Evolutionary conservation across 805 yeast genomes (phyloP), one percentile per base, ranked within the genome.

Genomic region (Saccharomycopsis lassenensis): DNA sequence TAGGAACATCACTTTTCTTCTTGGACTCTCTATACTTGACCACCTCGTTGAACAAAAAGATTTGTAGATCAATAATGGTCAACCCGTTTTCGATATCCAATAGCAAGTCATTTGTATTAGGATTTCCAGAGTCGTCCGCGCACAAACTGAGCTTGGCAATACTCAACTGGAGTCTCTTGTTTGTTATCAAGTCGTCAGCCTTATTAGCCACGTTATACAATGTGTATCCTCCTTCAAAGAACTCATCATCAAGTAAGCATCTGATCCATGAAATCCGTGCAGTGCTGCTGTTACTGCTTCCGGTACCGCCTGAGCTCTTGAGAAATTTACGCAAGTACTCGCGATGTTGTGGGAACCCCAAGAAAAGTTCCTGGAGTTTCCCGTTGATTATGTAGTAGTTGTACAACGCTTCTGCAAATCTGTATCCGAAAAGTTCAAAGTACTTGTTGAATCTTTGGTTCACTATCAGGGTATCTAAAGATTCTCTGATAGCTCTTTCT

Each of bases 231-330:
- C 86, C 89, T 1, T 55, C 49, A 4, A 35, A 45, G 50, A 65
- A 80, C 7, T 73, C 61, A 3, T 61, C 62, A 43, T 64, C 71
- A 22, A 71, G 52, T 10, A 84, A 53, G 39, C 77, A 69, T 38
- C 71, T 66, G 15, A 85, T 76, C 95, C 95, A 86, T 2, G 83
- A 67, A 33, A 82, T 67, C 27, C 65, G 57, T n/a, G n/a, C n/a
- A n/a, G n/a, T n/a, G n/a, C n/a, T n/a, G n/a, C n/a, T n/a, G n/a
- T n/a, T n/a, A n/a, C n/a, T n/a, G n/a, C n/a, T n/a, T 4, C 72
- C 64, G 24, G 71, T 69, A 38, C 63, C 61, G 2, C 56, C 48
- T 19, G 59, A 52, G 35, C 59, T 56, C 2, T 53, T 46, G 40
- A 86, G 67, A 49, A 74, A 86, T 43, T 56, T 54, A 19, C 66